Base-by-base conservation (phyloP, 2,329 filamentous ascomycete genomes). In the Xylariaceae sp. region DNA sequence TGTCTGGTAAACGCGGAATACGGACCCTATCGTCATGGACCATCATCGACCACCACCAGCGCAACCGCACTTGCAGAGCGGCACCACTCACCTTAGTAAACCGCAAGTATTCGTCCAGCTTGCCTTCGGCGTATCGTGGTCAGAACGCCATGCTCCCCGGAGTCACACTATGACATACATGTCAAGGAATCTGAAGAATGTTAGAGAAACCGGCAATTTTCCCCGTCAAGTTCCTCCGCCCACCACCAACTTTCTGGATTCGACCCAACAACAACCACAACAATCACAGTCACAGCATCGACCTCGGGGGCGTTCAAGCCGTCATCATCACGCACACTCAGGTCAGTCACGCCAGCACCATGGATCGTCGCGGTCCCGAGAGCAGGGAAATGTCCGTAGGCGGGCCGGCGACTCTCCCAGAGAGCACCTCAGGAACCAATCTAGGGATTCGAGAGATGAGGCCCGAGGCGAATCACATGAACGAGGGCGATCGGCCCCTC, bases 121-220 rank as follows among this genome's bases (percentile, higher is more conserved):
- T 44, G 73, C 75, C 52, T 73, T 76, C 44, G 72, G 74, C 22
- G 57, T 78, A 18, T 74, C 73, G 1, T 75, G 70, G 66, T 64
- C 66, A 19, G 63, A 64, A n/a, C 65, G 64, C 30, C 64, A 69
- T 41, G 44, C 65, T 11, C 63, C 68, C 11, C 70, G 66, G 43
- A 66, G 59, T 38, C 71, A 71, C 44, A 66, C 67, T 19, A 45
- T 73, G 45, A 69, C 69, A 34, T 76, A 72, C 48, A 68, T 64
- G 48, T 76, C 73, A 15, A 66, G 66, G 42, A 66, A 62, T 41
- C 54, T 71, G 39, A 69, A 70, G 42, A 53, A 52, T 16, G 54
- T 46, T 55, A 73, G 48, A 60, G 66, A 55, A 45, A 60, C 40
- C 48, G 57, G 66, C 16, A 58, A 63, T 24, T 72, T 73, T 31